Evolutionary conservation across 495 filamentous ascomycete species (phyloP), one percentile per base, ranked within the genome.

Genomic region (Talaromyces thailandensis): DNA sequence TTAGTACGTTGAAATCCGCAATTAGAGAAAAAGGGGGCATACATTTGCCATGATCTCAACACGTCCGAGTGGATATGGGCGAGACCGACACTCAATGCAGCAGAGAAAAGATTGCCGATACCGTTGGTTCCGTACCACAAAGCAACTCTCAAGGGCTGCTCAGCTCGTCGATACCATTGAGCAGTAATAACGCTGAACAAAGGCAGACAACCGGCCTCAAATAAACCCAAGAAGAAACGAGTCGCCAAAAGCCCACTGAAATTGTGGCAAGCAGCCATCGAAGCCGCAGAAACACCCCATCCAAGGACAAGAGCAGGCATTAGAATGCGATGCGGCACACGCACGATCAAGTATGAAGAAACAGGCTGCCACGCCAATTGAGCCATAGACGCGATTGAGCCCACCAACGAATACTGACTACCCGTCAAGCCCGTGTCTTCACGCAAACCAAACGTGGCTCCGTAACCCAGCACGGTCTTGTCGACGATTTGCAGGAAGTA

Each of bases 291-390:
- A 59, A 81, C 70, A 4, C 79, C 80, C 80, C 80, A 69, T 31
- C 84, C 84, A 9, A 87, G 69, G 11, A 81, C 74, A n/a, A 88
- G 67, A 0, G 57, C 31, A 0, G 86, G 83, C 85, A 88, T 86
- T 2, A 89, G 71, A 43, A 85, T 82, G n/a, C 81, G 78, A 64
- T 82, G 84, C 0, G 84, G 85, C 2, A 89, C 81, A 66, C 84
- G 85, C 65, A 88, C 83, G 66, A 89, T 87, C 31, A 89, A 72
- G 56, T 78, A 72, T 1, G 82, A 84, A 1, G 86, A 86, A 68
- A 87, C 83, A 2, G 85, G 86, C 70, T 87, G 85, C 84, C 83
- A 87, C 31, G 73, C 79, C 56, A 89, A 76, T 70, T 88, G 85
- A 9, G 85, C 85, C 62, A 86, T 85, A 1, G 85, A 81, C 1